phyloP scores from a whole-genome alignment of 305 asterid genomes.

The Petunia hybrid region DNA sequence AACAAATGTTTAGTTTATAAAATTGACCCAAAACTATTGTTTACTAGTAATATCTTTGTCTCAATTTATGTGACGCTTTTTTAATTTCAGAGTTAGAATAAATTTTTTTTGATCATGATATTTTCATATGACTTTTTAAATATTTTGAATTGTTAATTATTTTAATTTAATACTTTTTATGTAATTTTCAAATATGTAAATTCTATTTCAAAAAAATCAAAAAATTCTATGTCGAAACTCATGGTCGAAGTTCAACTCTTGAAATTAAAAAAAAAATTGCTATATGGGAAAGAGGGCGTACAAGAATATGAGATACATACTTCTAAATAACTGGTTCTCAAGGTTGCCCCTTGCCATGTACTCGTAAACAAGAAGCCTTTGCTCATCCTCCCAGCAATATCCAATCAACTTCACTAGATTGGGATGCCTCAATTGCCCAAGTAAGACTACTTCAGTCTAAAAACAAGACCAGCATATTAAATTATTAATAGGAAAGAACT shows the following conservation, averaged over 20 bases:
- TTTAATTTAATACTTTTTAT: too few relatives aligned
- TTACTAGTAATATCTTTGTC: too few relatives aligned
- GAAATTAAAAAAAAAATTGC: too few relatives aligned
- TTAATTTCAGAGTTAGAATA: background rate
- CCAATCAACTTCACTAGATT: conserved; percentile 88
- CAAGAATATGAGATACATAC: conserved; percentile 43
- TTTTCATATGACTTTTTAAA: too few relatives aligned
- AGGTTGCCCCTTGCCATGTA: conserved; percentile 82
- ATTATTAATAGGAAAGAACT: background rate
- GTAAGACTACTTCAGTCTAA: conserved; percentile 79
- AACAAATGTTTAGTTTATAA: background rate
- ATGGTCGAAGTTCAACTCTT: too few relatives aligned
- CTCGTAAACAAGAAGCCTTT: conserved; percentile 87
- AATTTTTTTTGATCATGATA: too few relatives aligned
- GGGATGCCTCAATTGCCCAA: conserved; percentile 86
- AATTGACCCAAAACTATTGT: background rate
- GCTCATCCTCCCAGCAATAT: conserved; percentile 82
- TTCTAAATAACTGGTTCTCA: conserved; percentile 77
- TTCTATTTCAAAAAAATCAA: too few relatives aligned
- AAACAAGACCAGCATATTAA: conserved; percentile 12
- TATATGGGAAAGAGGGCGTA: too few relatives aligned
- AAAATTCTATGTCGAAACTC: too few relatives aligned
- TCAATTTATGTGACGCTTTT: background rate
- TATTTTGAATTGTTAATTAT: too few relatives aligned
- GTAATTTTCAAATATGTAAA: too few relatives aligned